A percentile compares a stretch with the other conserved stretches of the same genome.
Evolutionary conservation across 257 asterid genomes (phyloP).

Genomic region (Gentiana macrophylla): DNA sequence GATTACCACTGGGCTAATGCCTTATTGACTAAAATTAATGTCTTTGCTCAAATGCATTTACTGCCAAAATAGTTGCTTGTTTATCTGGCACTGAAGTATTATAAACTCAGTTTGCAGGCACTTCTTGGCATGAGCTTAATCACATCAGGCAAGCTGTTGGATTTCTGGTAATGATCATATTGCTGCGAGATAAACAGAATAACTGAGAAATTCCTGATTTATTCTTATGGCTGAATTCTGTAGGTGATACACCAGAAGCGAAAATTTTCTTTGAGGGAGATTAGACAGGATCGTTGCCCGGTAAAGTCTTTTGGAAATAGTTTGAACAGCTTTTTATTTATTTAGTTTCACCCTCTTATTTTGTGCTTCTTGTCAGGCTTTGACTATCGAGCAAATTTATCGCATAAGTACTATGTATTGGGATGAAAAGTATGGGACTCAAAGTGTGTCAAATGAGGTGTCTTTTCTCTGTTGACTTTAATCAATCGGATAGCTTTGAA

Average conservation of each 20-base stretch:
- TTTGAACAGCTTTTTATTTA: not conserved
- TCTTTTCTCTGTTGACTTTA: not conserved
- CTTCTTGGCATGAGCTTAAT: conserved; percentile 94
- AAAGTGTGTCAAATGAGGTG: conserved; percentile 84
- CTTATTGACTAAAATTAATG: no score
- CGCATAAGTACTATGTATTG: conserved; percentile 98
- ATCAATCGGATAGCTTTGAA: no score
- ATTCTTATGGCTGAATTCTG: conserved; percentile 7
- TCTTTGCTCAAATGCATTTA: no score
- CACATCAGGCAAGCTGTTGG: conserved; percentile 99
- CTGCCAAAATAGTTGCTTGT: no score
- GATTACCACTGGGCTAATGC: no score
- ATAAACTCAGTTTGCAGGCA: conserved; percentile 80
- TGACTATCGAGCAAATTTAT: conserved; percentile 89
- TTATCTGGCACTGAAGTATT: conserved; percentile 17
- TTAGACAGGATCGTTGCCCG: conserved; percentile 94
- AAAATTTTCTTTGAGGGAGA: conserved; percentile 86
- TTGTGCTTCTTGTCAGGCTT: conserved; percentile 36
- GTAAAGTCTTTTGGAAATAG: conserved; percentile 23
- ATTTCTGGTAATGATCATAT: conserved; percentile 55
- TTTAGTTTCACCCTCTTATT: not conserved
- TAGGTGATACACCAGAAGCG: conserved; percentile 97
- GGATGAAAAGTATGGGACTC: conserved; percentile 99
- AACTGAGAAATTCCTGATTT: conserved; percentile 6
- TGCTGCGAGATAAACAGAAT: conserved; percentile 9